These are phyloP conservation scores for Colletotrichum acutatum DNA, from an alignment of 2,329 filamentous ascomycete species.

Conservation along the genomic window DNA sequence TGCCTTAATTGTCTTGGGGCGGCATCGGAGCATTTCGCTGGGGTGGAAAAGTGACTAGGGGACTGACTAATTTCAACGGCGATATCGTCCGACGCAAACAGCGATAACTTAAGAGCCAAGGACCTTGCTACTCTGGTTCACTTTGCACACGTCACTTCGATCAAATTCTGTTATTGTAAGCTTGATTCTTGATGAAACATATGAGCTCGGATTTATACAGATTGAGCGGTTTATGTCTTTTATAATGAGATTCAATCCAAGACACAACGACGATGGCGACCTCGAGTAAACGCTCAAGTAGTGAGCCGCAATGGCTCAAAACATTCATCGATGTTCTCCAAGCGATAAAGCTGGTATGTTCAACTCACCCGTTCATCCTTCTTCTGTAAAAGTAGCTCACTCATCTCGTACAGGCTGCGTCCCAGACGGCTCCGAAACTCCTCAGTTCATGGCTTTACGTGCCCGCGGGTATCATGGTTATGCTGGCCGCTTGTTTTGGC, in stretches of 20 bases:
- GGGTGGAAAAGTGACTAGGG: background rate
- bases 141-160: background rate
- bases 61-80: background rate
- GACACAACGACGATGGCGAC: constrained; percentile 7
- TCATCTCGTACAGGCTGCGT: background rate
- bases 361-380: background rate
- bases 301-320: constrained; percentile 7
- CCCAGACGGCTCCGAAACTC: constrained; percentile 38
- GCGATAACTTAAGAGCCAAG: background rate
- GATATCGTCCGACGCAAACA: background rate
- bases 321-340: background rate
- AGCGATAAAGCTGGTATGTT: constrained; percentile 27
- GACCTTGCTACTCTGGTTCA: background rate
- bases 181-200: background rate
- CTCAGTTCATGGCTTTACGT: constrained; percentile 61
- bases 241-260: background rate
- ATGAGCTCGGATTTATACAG: background rate
- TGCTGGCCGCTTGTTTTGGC: constrained; percentile 55
- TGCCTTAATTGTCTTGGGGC: background rate
- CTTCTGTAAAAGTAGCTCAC: accelerated
- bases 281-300: background rate
- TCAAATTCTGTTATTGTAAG: background rate
- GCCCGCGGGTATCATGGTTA: constrained; percentile 54
- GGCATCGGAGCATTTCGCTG: background rate
- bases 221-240: no score